phyloP scores from a whole-genome alignment of 1,284 basidiomycete genomes.

The Xerocomus minutiporus region DNA sequence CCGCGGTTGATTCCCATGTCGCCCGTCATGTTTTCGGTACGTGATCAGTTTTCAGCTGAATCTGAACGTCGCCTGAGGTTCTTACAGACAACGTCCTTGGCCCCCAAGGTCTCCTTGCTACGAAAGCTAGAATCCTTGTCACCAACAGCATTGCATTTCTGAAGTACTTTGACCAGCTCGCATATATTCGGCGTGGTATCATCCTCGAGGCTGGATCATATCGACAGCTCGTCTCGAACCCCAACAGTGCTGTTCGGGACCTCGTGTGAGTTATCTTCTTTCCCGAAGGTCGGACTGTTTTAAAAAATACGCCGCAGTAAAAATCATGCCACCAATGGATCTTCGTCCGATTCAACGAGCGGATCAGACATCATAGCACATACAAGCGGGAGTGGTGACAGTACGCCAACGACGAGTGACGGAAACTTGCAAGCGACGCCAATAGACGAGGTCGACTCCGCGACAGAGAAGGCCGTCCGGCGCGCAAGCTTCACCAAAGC shows the following conservation, averaged over 20 bases:
- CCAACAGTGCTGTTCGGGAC: conserved; percentile 70
- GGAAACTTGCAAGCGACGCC: conserved; percentile 17
- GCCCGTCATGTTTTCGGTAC: conserved; percentile 60
- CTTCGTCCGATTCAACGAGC: conserved; percentile 46
- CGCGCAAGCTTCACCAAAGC: conserved; percentile 39
- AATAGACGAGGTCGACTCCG: conserved; percentile 18
- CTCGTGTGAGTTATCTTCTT: conserved; percentile 66
- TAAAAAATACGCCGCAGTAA: conserved; percentile 1
- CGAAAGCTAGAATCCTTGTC: conserved; percentile 84
- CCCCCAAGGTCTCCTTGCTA: conserved; percentile 78
- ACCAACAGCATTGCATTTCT: conserved; percentile 91
- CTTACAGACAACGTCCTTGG: conserved; percentile 79
- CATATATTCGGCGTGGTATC: conserved; percentile 79
- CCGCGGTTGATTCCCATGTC: conserved; percentile 71
- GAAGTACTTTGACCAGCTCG: conserved; percentile 74
- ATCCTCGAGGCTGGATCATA: conserved; percentile 80
- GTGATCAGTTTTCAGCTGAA: conserved; percentile 1
- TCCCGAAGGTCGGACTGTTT: no score
- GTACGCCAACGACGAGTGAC: not conserved
- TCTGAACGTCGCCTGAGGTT: not conserved
- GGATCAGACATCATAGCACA: conserved; percentile 50
- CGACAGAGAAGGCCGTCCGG: conserved; percentile 7
- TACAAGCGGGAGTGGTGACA: not conserved
- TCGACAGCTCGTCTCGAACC: conserved; percentile 56
- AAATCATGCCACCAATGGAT: conserved; percentile 26